These are phyloP conservation scores for Nosema granulosis DNA, from an alignment of 371 early-diverging fungal genomes.

Conservation along the genomic window DNA sequence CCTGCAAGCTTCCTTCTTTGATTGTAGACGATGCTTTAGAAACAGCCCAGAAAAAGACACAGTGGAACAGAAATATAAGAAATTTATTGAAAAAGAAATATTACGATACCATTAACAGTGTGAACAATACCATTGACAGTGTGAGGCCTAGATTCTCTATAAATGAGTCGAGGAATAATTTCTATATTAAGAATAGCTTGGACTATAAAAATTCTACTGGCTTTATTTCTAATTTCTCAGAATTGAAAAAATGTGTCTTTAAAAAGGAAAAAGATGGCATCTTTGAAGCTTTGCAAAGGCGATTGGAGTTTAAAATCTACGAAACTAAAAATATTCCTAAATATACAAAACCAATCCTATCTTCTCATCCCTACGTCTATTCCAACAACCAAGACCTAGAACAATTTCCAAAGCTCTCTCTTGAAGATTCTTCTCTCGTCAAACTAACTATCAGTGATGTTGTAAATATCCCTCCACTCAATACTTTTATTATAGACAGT, in stretches of 20 bases:
- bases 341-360: slow-evolving; percentile 3
- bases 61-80: neutral
- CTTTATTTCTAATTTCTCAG: neutral
- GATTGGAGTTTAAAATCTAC: neutral
- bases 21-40: slow-evolving; percentile 21
- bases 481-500: slow-evolving; percentile 78
- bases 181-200: neutral
- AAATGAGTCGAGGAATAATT: neutral
- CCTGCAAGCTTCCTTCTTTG: slow-evolving; percentile 24
- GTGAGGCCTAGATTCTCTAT: neutral
- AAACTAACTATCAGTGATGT: neutral
- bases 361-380: neutral
- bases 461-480: slow-evolving; percentile 69
- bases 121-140: neutral
- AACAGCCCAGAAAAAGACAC: neutral
- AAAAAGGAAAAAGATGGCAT: neutral
- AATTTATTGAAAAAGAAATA: too few relatives aligned
- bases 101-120: neutral
- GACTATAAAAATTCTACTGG: neutral
- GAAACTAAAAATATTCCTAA: neutral
- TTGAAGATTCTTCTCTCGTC: too few relatives aligned
- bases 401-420: too few relatives aligned
- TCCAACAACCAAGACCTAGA: neutral
- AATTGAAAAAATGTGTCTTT: neutral
- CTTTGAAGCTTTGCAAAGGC: neutral